Evolutionary conservation across 2,329 filamentous ascomycete genomes (phyloP).

Genomic region (Leptographium flavum): DNA sequence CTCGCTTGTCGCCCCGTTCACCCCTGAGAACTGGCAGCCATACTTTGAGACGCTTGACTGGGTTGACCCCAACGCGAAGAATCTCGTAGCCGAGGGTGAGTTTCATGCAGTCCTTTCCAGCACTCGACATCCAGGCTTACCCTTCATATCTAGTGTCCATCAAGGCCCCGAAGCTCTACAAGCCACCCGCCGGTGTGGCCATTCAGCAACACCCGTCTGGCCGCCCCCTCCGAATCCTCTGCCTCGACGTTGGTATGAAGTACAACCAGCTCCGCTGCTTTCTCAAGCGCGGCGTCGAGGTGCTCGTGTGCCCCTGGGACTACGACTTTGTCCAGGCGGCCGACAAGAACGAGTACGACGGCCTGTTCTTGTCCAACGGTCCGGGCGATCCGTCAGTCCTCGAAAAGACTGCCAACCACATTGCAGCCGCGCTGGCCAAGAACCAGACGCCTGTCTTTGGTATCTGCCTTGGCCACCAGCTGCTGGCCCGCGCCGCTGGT

Average conservation of each 20-base stretch:
- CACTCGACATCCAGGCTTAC: conserved; percentile 13
- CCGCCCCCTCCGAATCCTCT: conserved; percentile 73
- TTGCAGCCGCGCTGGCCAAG: conserved; percentile 60
- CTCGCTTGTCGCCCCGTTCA: conserved; percentile 20
- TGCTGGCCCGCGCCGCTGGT: conserved; percentile 77
- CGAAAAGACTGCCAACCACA: conserved; percentile 63
- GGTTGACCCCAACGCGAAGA: conserved; percentile 83
- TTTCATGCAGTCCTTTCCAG: conserved; percentile 10
- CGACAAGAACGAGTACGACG: conserved; percentile 76
- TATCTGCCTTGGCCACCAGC: conserved; percentile 90
- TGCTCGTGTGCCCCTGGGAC: conserved; percentile 90
- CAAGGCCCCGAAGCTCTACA: conserved; percentile 72
- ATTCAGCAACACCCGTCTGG: conserved; percentile 82
- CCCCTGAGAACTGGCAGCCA: conserved; percentile 27
- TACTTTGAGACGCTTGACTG: conserved; percentile 75
- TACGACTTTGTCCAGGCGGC: conserved; percentile 71
- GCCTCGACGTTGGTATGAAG: conserved; percentile 94
- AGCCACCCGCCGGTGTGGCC: conserved; percentile 53
- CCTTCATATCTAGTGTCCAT: conserved; percentile 57
- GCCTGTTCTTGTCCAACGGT: conserved; percentile 94
- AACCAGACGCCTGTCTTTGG: conserved; percentile 82
- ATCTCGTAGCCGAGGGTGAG: conserved; percentile 89
- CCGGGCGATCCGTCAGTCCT: conserved; percentile 89
- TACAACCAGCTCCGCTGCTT: conserved; percentile 96
- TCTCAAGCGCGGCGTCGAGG: conserved; percentile 79